phyloP scores from a whole-genome alignment of 352 stramenopile species.

The Globisporangium paroecandrum region DNA sequence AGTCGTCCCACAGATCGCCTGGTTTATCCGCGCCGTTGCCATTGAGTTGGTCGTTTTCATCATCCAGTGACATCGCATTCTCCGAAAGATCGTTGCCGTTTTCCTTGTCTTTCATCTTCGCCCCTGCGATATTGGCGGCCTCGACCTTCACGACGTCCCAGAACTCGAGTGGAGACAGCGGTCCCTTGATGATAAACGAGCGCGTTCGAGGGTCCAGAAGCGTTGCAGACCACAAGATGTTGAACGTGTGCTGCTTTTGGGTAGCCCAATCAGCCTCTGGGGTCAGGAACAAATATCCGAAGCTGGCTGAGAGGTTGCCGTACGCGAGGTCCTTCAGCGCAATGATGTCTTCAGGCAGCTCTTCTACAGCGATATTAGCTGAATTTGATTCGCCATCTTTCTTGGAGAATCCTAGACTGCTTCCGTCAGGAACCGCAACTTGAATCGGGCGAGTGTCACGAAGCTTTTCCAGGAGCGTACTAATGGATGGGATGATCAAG shows the following conservation, averaged over 20 bases:
- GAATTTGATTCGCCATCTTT: neutral
- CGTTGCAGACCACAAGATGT: conserved; percentile 63
- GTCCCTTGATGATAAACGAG: conserved; percentile 72
- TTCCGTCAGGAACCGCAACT: neutral
- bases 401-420: neutral
- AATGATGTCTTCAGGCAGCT: conserved; percentile 64
- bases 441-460: conserved; percentile 23
- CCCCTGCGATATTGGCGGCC: conserved; percentile 44
- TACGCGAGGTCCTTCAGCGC: conserved; percentile 53
- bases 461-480: conserved; percentile 64
- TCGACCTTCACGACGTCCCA: conserved; percentile 72
- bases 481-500: conserved; percentile 65
- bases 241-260: conserved; percentile 54
- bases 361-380: conserved; percentile 1
- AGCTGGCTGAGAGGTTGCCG: conserved; percentile 45
- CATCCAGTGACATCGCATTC: conserved; percentile 33
- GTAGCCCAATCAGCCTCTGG: conserved; percentile 38
- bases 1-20: conserved; percentile 62
- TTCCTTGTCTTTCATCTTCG: conserved; percentile 53
- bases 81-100: conserved; percentile 37
- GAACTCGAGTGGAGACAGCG: conserved; percentile 49
- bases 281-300: conserved; percentile 55
- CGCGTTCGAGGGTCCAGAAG: conserved; percentile 72
- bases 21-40: conserved; percentile 12
- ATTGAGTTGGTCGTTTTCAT: conserved; percentile 29